Base-by-base conservation (phyloP, 768 basidiomycete species). In the Mycena floridula region DNA sequence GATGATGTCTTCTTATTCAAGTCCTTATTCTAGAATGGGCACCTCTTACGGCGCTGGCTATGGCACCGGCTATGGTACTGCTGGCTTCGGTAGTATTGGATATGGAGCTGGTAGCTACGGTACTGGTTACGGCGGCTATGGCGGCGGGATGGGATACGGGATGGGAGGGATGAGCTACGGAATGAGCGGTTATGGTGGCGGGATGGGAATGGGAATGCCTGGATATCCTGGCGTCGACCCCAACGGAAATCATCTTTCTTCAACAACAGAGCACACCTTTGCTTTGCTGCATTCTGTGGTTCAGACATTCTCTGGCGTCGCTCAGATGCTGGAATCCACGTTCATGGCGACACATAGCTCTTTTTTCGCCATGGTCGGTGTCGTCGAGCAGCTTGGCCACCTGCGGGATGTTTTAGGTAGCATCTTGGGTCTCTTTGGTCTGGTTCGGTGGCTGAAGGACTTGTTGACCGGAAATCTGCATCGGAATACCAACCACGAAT, bases 261-360 rank as follows among this genome's bases (percentile, higher is more conserved):
- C 80, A 5, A 87, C 89, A 8, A 99, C 95, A 2, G 85, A 89
- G 43, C 85, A 89, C 45, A 97, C 95, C 3, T 99, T 99, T 57
- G 76, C 86, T 23, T 82, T 99, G 45, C 72, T 99, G 23, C 93
- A 97, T 54, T 89, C 88, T 9, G 85, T 99, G 59, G 95, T 99
- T 37, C 89, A 91, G 55, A 96, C 94, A 4, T 95, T 98, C 65
- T 75, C 82, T 0, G 94, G 94, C 20, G 83, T 99, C 50, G 85
- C 95, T 0, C 95, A 98, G 61, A 94, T 99, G 82, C 83, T 99
- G 58, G 95, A 98, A 63, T 85, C 81, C 25, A 98, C 95, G 5
- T 97, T 95, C 66, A 89, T 97, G 85, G 95, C 95, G 2, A 95
- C 92, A 0, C 92, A 95, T 62, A 91, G 89, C 1, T 87, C 83